Evolutionary conservation across 495 filamentous ascomycete genomes (phyloP).

Genomic region (Aspergillus coremiiformis): DNA sequence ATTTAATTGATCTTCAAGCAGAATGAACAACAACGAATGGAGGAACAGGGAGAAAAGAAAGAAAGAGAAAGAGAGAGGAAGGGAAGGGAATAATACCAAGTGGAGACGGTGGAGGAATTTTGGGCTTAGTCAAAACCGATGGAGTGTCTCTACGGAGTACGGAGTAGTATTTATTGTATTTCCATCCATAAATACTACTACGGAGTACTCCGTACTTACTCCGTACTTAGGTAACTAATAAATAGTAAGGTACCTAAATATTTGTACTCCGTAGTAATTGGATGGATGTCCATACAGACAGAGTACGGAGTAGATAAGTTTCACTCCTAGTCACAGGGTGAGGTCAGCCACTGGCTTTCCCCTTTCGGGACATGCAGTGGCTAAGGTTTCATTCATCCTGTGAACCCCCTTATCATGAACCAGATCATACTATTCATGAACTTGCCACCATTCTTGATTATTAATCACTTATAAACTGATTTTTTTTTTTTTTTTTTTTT

Average conservation of each 20-base stretch:
- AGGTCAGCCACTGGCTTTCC: background rate
- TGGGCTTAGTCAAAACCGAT: conserved; percentile 5
- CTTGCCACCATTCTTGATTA: no score
- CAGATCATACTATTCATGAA: background rate
- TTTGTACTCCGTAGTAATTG: background rate
- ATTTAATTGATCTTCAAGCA: background rate
- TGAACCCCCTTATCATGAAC: background rate
- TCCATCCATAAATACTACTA: no score
- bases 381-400: background rate
- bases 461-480: no score
- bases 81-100: conserved; percentile 3
- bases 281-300: no score
- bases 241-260: no score
- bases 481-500: background rate
- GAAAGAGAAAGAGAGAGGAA: conserved; percentile 9
- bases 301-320: no score
- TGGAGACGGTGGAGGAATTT: conserved; percentile 8
- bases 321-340: background rate
- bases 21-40: background rate
- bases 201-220: no score
- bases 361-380: background rate
- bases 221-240: no score
- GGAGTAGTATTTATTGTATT: no score
- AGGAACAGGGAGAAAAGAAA: conserved; percentile 3
- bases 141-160: no score